Evolutionary conservation across 441 rosid genomes (phyloP).

Genomic region (Erodium trifolium): DNA sequence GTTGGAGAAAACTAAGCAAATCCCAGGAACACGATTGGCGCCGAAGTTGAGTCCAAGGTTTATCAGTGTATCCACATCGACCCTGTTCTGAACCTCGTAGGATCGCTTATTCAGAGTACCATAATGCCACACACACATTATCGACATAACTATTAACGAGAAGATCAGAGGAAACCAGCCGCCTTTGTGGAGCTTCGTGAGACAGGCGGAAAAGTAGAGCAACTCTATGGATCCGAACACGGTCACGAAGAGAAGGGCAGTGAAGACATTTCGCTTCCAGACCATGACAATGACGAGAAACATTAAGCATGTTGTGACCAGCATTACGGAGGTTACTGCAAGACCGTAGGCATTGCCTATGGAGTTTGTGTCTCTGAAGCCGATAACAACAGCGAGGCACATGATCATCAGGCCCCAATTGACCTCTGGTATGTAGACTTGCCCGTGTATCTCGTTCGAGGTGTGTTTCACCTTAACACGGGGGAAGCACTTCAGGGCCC

Average conservation of each 20-base stretch:
- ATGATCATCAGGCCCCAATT: conserved; percentile 95
- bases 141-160: conserved; percentile 63
- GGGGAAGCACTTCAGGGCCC: conserved; percentile 89
- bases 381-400: conserved; percentile 92
- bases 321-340: conserved; percentile 95
- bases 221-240: conserved; percentile 78
- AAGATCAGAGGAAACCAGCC: conserved; percentile 97
- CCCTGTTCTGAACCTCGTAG: conserved; percentile 82
- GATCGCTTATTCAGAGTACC: conserved; percentile 79
- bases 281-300: conserved; percentile 76
- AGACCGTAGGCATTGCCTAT: conserved; percentile 93
- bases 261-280: conserved; percentile 73
- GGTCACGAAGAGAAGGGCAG: conserved; percentile 62
- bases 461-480: conserved; percentile 92
- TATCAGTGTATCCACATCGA: conserved; percentile 87
- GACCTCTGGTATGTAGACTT: conserved; percentile 91
- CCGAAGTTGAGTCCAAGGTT: conserved; percentile 89
- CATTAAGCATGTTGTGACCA: conserved; percentile 80
- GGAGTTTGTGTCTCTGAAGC: conserved; percentile 90
- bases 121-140: conserved; percentile 94
- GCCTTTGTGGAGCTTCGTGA: conserved; percentile 83
- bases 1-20: conserved; percentile 81
- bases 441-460: conserved; percentile 88
- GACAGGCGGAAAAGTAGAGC: conserved; percentile 93
- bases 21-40: conserved; percentile 82